A percentile compares a stretch with the other conserved stretches of the same genome.
These are phyloP conservation scores for Phyllosticta citriasiana DNA, from an alignment of 2,329 filamentous ascomycete genomes.

Conservation along the genomic window DNA sequence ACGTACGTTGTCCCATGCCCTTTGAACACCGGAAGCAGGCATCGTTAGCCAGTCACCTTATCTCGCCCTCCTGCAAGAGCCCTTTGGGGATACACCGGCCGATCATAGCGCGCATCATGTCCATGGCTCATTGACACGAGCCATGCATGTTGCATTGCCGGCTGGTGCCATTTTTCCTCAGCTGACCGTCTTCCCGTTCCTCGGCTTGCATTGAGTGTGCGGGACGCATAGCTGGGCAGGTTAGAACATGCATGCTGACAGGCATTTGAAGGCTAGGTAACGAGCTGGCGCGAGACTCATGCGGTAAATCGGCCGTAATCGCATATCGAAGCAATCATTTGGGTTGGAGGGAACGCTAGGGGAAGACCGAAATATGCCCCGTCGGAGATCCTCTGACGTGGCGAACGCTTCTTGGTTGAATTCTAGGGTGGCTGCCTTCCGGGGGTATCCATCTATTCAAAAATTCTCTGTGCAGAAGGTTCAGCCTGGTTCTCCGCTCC, in stretches of 20 bases:
- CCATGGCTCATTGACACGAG: slow-evolving; percentile 25
- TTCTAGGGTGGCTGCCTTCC: slow-evolving; percentile 25
- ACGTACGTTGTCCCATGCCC: slow-evolving; percentile 14
- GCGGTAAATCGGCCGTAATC: slow-evolving; percentile 33
- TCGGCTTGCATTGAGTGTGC: slow-evolving; percentile 28
- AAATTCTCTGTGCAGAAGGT: slow-evolving; percentile 6
- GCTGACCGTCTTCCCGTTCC: slow-evolving; percentile 31
- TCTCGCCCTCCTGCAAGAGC: slow-evolving; percentile 32
- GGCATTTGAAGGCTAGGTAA: slow-evolving; percentile 32
- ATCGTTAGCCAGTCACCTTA: slow-evolving; percentile 40
- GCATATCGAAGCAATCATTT: slow-evolving; percentile 36
- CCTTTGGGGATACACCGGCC: slow-evolving; percentile 24
- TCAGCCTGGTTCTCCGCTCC: slow-evolving; percentile 23
- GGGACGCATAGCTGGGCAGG: slow-evolving; percentile 30
- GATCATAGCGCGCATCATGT: slow-evolving; percentile 26
- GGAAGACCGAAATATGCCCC: slow-evolving; percentile 36
- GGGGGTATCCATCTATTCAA: slow-evolving; percentile 28
- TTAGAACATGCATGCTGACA: slow-evolving; percentile 33
- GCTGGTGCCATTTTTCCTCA: slow-evolving; percentile 24
- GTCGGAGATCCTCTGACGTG: slow-evolving; percentile 45
- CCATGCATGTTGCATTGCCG: slow-evolving; percentile 30
- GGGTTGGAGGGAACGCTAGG: slow-evolving; percentile 34
- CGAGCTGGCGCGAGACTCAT: slow-evolving; percentile 33
- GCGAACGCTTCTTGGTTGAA: slow-evolving; percentile 37
- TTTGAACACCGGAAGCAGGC: slow-evolving; percentile 20